Base-by-base conservation (phyloP, 148 eudicot genomes). In the Vaccinium darrowii region DNA sequence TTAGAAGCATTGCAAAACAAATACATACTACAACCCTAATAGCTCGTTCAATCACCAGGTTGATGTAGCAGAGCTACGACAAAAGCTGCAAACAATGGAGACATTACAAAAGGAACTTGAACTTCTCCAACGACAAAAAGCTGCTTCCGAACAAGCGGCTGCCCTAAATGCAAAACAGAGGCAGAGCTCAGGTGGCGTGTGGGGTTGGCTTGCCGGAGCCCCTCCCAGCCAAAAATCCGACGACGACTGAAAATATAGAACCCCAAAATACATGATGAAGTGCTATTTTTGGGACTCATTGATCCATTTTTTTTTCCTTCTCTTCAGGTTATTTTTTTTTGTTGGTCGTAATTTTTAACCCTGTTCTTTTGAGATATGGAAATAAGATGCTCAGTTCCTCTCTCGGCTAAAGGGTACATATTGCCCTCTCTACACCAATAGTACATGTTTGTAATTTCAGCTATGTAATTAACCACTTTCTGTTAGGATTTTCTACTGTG, bases 161-260 rank as follows among this genome's bases (percentile, higher is more conserved):
- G 94, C 92, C 80, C 79, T 93, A 7, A 89, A 65, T 76, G 95
- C 95, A 43, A 97, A 91, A 84, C 94, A 93, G 82, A 93, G 89
- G 87, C 98, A 94, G 88, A 50, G 94, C 79, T 97, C 98, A 27
- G 95, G 98, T 12, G 98, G 98, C 8, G 90, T 95, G 25, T 97
- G 98, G 98, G 94, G 99, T 23, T 95, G 98, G 98, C 94, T 97
- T 81, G 99, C 98, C n/a, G 95, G 94, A 49, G 60, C 91, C 65
- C 95, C 98, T 39, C 79, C 92, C n/a, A 60, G 73, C 51, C 88
- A 89, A 54, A 85, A 83, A 47, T 83, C 87, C 14, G 93, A 92
- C 54, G 94, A 90, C 33, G 91, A 87, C 53, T 91, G 84, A 91
- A 60, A 58, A 69, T 50, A 80, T 39, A 84, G 71, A 58, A n/a